phyloP scores from a whole-genome alignment of 176 grass and related monocot species.

The Guadua angustifolia region DNA sequence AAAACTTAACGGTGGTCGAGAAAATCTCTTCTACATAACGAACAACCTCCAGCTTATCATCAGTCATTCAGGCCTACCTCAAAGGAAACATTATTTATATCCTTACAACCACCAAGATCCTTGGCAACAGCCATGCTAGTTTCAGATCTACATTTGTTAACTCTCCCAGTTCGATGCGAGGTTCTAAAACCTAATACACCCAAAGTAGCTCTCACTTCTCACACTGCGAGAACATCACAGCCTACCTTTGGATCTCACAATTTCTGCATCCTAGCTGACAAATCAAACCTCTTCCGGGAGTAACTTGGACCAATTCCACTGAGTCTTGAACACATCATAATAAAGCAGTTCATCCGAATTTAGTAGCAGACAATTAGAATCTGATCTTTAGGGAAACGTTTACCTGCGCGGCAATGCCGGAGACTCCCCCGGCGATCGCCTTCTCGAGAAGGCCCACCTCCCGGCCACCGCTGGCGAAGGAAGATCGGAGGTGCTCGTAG shows the following conservation, averaged over 20 bases:
- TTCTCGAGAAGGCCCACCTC: slow-evolving; percentile 60
- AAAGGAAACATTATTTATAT: neutral
- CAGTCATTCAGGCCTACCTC: neutral
- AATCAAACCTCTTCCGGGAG: neutral
- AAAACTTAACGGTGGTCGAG: neutral
- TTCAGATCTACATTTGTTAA: slow-evolving; percentile 2
- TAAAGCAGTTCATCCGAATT: neutral
- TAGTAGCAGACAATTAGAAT: neutral
- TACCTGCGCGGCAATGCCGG: slow-evolving; percentile 77
- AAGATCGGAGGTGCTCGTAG: slow-evolving; percentile 70
- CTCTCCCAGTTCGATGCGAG: neutral
- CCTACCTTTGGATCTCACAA: neutral
- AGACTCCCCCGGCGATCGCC: slow-evolving; percentile 67
- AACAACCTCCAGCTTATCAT: neutral
- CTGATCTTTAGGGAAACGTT: neutral
- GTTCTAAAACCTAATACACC: neutral
- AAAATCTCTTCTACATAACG: neutral
- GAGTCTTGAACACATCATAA: neutral
- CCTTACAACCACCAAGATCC: neutral
- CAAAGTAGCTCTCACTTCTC: neutral
- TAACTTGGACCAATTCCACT: neutral
- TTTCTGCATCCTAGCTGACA: neutral
- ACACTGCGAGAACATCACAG: neutral
- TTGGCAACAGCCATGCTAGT: slow-evolving; percentile 1
- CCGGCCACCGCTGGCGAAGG: slow-evolving; percentile 41